These are phyloP conservation scores for Chalciporus sphaerocephalus DNA, from an alignment of 768 basidiomycete species.

Conservation along the genomic window DNA sequence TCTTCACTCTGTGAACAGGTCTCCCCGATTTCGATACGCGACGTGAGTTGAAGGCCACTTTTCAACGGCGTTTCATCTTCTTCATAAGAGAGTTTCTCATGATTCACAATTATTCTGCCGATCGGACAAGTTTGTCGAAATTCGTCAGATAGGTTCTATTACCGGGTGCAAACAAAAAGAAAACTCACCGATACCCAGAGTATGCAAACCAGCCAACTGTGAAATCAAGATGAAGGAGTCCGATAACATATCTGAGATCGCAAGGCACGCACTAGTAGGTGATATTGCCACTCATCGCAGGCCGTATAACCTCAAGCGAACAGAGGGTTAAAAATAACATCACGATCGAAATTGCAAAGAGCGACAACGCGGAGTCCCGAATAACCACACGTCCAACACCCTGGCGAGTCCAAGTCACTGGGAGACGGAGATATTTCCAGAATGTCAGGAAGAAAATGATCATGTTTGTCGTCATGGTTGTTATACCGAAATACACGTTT, in stretches of 20 bases:
- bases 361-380: slow-evolving; percentile 15
- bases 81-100: slow-evolving; percentile 5
- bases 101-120: slow-evolving; percentile 15
- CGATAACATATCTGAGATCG: neutral
- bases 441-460: slow-evolving; percentile 17
- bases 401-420: slow-evolving; percentile 3
- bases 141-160: neutral
- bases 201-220: slow-evolving; percentile 18
- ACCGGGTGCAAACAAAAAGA: neutral
- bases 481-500: slow-evolving; percentile 16
- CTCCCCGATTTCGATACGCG: slow-evolving; percentile 15
- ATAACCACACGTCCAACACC: slow-evolving; percentile 8
- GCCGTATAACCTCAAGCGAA: slow-evolving; percentile 8
- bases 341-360: slow-evolving; percentile 10
- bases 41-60: slow-evolving; percentile 13
- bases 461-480: slow-evolving; percentile 16
- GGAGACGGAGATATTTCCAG: slow-evolving; percentile 16
- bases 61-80: slow-evolving; percentile 2
- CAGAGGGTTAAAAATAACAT: slow-evolving; percentile 20
- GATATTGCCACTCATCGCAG: slow-evolving; percentile 17
- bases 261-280: slow-evolving; percentile 17
- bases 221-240: neutral
- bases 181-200: slow-evolving; percentile 20
- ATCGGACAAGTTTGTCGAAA: slow-evolving; percentile 4
- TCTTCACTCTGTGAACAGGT: neutral